Base-by-base conservation (phyloP, 345 rosid genomes). In the Acer yangbiense region DNA sequence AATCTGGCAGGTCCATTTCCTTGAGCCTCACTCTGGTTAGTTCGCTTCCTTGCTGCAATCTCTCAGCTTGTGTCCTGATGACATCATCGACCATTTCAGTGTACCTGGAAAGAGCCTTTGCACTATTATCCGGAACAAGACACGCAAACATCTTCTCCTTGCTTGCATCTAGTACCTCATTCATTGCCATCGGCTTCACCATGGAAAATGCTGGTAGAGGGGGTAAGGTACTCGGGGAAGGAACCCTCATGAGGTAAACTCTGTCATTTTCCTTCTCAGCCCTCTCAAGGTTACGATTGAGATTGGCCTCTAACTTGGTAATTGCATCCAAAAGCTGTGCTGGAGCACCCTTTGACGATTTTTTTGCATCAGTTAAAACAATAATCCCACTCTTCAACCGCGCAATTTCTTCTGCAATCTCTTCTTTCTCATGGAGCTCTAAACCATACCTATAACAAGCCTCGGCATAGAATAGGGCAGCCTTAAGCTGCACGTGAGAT, bases 1-100 rank as follows among this genome's bases (percentile, higher is more conserved):
- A 91, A 64, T 96, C 99, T n/a, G 99, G 99, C 65, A 96, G 88
- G 81, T 94, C 98, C 99, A 96, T 96, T 87, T 96, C 99, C 87
- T 87, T 92, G 69, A 96, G 97, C 87, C 94, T 92, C 74, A 96
- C 97, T 68, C 99, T 86, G 80, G 99, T 79, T 29, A 96, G 87
- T 79, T 96, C 98, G 70, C 99, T 96, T 72, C 93, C 98, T 86
- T 94, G 95, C 86, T 96, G 99, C 84, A 96, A 84, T 83, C 89
- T 92, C 88, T 96, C 99, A 64, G 99, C 98, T 82, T 92, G 97
- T 69, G 89, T 88, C 80, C 99, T 90, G 81, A 94, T 96, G 43
- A 94, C 85, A 77, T 96, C 94, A 78, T 96, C 99, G 46, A 94
- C 94, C 98, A 96, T 96, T 86, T 96, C 98, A 75, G 98, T 94